Base-by-base conservation (phyloP, 208 protist genomes). In the Paratrypanosoma confusum region DNA sequence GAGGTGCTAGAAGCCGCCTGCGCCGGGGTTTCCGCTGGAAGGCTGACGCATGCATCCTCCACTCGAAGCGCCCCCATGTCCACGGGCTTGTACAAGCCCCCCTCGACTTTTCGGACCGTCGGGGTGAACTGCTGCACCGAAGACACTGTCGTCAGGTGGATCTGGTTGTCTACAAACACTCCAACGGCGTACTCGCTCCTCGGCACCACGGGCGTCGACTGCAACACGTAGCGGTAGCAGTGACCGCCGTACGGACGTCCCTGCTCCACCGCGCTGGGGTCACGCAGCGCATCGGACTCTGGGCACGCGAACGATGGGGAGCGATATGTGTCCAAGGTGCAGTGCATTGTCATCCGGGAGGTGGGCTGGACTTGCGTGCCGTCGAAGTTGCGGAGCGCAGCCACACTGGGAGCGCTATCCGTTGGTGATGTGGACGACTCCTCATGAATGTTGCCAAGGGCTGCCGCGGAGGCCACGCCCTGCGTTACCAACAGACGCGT, bases 141-240 rank as follows among this genome's bases (percentile, higher is more conserved):
- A 11, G 38, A 29, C 7, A 86, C 74, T 3, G 80, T 73, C 13
- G 81, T 78, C 0, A 93, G 37, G 43, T 88, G 76, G 38, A 93
- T 51, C 0, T 59, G 74, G 21, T 68, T 65, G 3, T 47, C 52
- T 4, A 50, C 43, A 16, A 93, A 46, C 32, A 67, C 70, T 2
- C 67, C 84, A 0, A 88, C 42, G 3, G 64, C 33, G 41, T 90
- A 93, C 28, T 88, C 65, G 17, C 75, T 86, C 14, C 67, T 73
- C 1, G 67, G 31, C 5, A 37, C 21, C 50, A 90, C 87, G 3
- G 80, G 77, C 18, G 87, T 64, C 0, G 78, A 78, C 29, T 81
- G 69, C 5, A 93, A 40, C 1, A 73, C 65, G 51, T 90, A 93
- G 13, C 43, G 31, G 48, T 80, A 82, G 7, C 55, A 65, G 43